These are phyloP conservation scores for Loxodes magnus DNA, from an alignment of 73 alveolate species.

Conservation along the genomic window DNA sequence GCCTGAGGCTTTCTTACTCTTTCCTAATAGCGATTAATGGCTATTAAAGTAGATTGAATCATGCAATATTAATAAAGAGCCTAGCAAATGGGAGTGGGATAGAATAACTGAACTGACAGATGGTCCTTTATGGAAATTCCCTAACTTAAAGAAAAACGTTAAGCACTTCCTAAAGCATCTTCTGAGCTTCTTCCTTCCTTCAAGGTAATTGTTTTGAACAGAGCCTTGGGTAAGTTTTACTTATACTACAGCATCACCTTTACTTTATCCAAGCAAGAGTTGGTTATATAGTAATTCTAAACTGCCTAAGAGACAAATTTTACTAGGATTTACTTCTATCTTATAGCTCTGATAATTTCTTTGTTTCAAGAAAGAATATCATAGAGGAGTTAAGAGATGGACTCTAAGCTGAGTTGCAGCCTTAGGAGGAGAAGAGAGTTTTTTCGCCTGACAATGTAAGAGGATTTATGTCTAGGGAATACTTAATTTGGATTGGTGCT, in stretches of 20 bases:
- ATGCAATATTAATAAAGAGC: too few relatives aligned
- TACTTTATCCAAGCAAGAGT: constrained; percentile 5
- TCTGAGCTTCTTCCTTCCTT: too few relatives aligned
- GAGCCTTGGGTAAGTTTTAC: too few relatives aligned
- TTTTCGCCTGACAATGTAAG: constrained; percentile 7
- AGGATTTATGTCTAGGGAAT: constrained; percentile 4
- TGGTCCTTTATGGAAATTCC: too few relatives aligned
- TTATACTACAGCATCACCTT: not conserved
- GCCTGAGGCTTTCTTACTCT: constrained; percentile 1
- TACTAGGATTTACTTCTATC: not conserved
- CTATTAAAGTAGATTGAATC: not conserved
- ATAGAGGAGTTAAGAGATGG: constrained; percentile 4
- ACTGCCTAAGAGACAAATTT: constrained; percentile 7
- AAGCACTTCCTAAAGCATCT: too few relatives aligned
- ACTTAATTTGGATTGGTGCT: constrained; percentile 7
- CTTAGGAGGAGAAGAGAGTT: constrained; percentile 1
- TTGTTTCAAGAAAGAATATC: not conserved
- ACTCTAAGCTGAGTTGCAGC: constrained; percentile 2
- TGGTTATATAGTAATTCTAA: not conserved
- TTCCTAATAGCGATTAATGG: not conserved
- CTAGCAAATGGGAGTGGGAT: too few relatives aligned
- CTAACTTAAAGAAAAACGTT: too few relatives aligned
- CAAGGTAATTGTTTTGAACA: too few relatives aligned
- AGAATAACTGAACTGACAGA: too few relatives aligned
- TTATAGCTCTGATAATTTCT: constrained; percentile 5